These are phyloP conservation scores for Septoria linicola DNA, from an alignment of 2,329 filamentous ascomycete species.

Conservation along the genomic window DNA sequence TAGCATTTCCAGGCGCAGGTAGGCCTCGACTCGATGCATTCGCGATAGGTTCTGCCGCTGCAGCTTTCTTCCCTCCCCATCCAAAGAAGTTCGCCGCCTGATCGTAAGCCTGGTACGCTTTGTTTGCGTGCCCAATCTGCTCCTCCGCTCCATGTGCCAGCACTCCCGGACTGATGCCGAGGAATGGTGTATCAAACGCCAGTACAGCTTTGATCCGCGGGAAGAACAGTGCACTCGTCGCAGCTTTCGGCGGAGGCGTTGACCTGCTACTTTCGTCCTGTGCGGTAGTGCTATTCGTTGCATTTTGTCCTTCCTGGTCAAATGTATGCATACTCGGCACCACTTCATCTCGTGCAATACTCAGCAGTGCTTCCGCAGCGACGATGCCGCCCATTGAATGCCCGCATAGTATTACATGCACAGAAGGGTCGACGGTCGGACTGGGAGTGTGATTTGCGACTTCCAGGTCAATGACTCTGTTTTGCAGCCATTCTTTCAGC, in stretches of 20 bases:
- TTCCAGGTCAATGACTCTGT: slow-evolving; percentile 92
- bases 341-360: slow-evolving; percentile 66
- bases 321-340: slow-evolving; percentile 32
- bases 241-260: slow-evolving; percentile 22
- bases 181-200: slow-evolving; percentile 67
- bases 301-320: slow-evolving; percentile 1
- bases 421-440: slow-evolving; percentile 81
- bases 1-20: slow-evolving; percentile 25
- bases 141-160: slow-evolving; percentile 85
- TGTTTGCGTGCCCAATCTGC: slow-evolving; percentile 73
- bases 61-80: slow-evolving; percentile 25
- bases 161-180: slow-evolving; percentile 76
- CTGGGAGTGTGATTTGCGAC: slow-evolving; percentile 76
- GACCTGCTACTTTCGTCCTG: slow-evolving; percentile 13
- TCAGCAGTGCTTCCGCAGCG: slow-evolving; percentile 80
- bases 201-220: slow-evolving; percentile 81
- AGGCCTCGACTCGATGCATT: slow-evolving; percentile 35
- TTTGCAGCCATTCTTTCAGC: slow-evolving; percentile 80
- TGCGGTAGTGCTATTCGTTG: slow-evolving; percentile 1
- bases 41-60: slow-evolving; percentile 24
- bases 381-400: slow-evolving; percentile 93
- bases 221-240: slow-evolving; percentile 66
- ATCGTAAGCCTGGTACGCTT: slow-evolving; percentile 66
- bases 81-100: slow-evolving; percentile 62
- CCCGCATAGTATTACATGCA: slow-evolving; percentile 76